Evolutionary conservation across 352 stramenopile genomes (phyloP), one percentile per base, ranked within the genome.

Genomic region (Globisporangium mamillatum): DNA sequence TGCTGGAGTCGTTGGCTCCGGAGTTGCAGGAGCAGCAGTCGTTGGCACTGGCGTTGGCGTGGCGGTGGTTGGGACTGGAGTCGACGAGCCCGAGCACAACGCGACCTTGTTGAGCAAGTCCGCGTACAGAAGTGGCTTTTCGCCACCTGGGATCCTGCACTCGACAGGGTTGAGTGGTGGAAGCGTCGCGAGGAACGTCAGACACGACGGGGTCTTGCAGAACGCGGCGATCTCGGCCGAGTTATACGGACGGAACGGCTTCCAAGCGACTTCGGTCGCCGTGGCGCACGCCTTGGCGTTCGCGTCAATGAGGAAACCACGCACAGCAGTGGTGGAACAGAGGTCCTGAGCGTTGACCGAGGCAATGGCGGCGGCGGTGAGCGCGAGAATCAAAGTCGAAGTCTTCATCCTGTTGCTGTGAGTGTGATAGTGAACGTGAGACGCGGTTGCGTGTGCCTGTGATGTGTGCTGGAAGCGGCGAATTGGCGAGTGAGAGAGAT

Each of bases 161-260:
- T 64, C 58, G 36, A 32, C 27, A 25, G 58, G 58, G 58, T 64
- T 64, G 22, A 64, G 58, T 16, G 58, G 36, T 7, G 58, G n/a
- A 0, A 64, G 58, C 24, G 58, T 64, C 16, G 58, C 58, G 36
- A 64, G 58, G 58, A 64, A 64, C 12, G 36, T 54, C 10, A 50
- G 24, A 24, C 58, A 64, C 58, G 58, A 32, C 6, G n/a, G 3
- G 14, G 34, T 64, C 5, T 12, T 16, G 22, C 58, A 64, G 34
- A 14, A 64, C 34, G 58, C 58, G 7, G 58, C 36, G 38, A 64
- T 64, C 58, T 64, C 58, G 22, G 58, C 34, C 34, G 36, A 38
- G 34, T 50, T 53, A 24, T 64, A 64, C 22, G 18, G 22, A 8
- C 58, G 58, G 58, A 64, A 64, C n/a, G 58, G 58, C 7, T 20